These are phyloP conservation scores for Heliamphora pulchella DNA, from an alignment of 179 eudicot species.

Conservation along the genomic window DNA sequence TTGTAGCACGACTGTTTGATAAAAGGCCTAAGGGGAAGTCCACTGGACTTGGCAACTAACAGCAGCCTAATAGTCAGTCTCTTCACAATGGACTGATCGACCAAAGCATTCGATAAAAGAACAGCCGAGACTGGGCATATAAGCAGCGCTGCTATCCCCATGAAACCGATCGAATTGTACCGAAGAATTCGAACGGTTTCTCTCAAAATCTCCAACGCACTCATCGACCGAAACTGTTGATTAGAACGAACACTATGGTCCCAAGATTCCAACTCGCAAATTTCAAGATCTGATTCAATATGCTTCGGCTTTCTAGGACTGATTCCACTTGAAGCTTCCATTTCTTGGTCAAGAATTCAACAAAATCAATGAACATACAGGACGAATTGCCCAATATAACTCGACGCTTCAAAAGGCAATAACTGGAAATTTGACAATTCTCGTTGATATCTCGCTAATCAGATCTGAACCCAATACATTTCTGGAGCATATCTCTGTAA, in stretches of 20 bases:
- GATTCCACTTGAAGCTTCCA: conserved; percentile 24
- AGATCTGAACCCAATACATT: neutral
- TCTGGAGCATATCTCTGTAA: neutral
- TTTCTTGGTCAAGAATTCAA: conserved; percentile 4
- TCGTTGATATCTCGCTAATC: neutral
- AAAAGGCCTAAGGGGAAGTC: conserved; percentile 62
- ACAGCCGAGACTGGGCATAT: conserved; percentile 85
- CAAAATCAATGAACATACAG: conserved; percentile 8
- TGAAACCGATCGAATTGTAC: conserved; percentile 53
- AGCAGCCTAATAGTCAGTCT: conserved; percentile 53
- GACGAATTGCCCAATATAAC: neutral
- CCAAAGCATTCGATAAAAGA: conserved; percentile 60
- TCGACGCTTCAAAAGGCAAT: neutral
- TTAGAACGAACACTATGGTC: conserved; percentile 22
- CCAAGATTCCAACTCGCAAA: conserved; percentile 19
- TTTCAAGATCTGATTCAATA: conserved; percentile 19
- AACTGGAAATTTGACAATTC: neutral
- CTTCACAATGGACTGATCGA: conserved; percentile 59
- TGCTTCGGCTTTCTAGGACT: conserved; percentile 27
- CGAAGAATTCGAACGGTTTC: conserved; percentile 78
- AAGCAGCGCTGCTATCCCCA: conserved; percentile 56
- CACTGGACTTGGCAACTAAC: conserved; percentile 65
- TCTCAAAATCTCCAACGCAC: conserved; percentile 68
- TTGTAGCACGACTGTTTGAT: conserved; percentile 66
- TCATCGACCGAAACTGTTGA: conserved; percentile 48